Evolutionary conservation across 208 protist species (phyloP).

Genomic region (Crithidia fasciculata): DNA sequence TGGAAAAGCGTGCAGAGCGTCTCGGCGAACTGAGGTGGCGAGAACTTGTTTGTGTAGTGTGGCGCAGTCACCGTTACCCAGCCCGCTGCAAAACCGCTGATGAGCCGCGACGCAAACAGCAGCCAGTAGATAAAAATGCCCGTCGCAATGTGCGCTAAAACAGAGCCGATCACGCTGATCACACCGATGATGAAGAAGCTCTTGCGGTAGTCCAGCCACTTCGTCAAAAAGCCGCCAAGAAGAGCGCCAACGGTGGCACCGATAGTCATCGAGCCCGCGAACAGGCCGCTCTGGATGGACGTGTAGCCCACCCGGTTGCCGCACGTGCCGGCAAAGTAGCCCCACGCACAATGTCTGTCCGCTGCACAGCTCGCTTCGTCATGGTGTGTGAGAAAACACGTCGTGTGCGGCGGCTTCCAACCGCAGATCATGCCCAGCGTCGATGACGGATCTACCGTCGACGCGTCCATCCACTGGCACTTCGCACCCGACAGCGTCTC

Average conservation of each 20-base stretch:
- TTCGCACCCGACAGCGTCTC: conserved; percentile 23
- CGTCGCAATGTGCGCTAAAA: conserved; percentile 46
- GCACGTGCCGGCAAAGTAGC: conserved; percentile 17
- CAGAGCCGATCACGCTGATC: conserved; percentile 25
- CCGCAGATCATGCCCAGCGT: conserved; percentile 19
- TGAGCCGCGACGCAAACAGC: conserved; percentile 54
- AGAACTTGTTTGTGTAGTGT: conserved; percentile 37
- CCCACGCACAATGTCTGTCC: conserved; percentile 32
- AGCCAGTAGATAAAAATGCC: conserved; percentile 43
- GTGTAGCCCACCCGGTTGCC: conserved; percentile 38
- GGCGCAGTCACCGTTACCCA: conserved; percentile 22
- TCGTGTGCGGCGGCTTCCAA: conserved; percentile 28
- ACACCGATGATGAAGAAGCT: conserved; percentile 53
- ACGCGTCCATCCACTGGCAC: conserved; percentile 26
- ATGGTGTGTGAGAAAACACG: conserved; percentile 19
- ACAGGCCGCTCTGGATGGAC: conserved; percentile 33
- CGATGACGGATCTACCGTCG: conserved; percentile 1
- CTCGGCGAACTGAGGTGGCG: neutral
- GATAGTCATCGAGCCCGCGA: conserved; percentile 39
- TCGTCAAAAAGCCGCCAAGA: conserved; percentile 21
- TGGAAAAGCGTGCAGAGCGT: conserved; percentile 57
- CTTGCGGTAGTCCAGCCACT: conserved; percentile 35
- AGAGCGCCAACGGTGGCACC: conserved; percentile 36
- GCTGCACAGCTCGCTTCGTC: conserved; percentile 14
- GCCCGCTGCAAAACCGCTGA: conserved; percentile 52